Percentiles rank a stretch among this genome's conserved stretches.
These are phyloP conservation scores for Metschnikowia santaceciliae DNA, from an alignment of 805 yeast species.

Conservation along the genomic window DNA sequence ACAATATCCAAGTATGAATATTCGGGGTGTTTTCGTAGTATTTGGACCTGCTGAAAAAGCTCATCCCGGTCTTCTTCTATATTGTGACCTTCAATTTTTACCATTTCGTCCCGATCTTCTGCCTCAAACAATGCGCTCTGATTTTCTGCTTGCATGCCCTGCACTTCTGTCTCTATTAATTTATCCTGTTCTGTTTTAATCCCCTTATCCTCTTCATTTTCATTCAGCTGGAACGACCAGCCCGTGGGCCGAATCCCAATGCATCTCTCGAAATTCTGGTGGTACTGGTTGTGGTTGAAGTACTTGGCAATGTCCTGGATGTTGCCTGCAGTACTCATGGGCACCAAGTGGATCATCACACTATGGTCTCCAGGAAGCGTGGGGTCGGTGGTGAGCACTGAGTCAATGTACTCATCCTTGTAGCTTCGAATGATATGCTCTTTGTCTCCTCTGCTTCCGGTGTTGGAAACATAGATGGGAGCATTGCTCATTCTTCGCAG, in stretches of 20 bases:
- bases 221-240: slow-evolving; percentile 55
- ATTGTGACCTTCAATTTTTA: too few species aligned
- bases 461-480: slow-evolving; percentile 51
- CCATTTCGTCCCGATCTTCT: not conserved
- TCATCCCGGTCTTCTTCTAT: not conserved
- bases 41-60: not conserved
- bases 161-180: slow-evolving; percentile 8
- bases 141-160: not conserved
- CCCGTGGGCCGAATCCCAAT: slow-evolving; percentile 88
- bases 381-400: slow-evolving; percentile 26
- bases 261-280: slow-evolving; percentile 50
- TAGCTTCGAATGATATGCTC: slow-evolving; percentile 41
- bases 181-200: not conserved
- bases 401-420: slow-evolving; percentile 39
- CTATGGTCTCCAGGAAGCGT: slow-evolving; percentile 45
- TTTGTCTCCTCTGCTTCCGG: slow-evolving; percentile 43
- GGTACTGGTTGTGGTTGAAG: slow-evolving; percentile 43
- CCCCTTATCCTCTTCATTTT: too few species aligned
- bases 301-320: slow-evolving; percentile 46
- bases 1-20: slow-evolving; percentile 28
- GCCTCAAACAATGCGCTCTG: too few species aligned
- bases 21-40: slow-evolving; percentile 19
- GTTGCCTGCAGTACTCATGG: slow-evolving; percentile 54
- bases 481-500: slow-evolving; percentile 46
- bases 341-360: slow-evolving; percentile 62